A percentile compares a stretch with the other conserved stretches of the same genome.
These are phyloP conservation scores for Apocynum venetum DNA, from an alignment of 257 asterid genomes.

Conservation along the genomic window DNA sequence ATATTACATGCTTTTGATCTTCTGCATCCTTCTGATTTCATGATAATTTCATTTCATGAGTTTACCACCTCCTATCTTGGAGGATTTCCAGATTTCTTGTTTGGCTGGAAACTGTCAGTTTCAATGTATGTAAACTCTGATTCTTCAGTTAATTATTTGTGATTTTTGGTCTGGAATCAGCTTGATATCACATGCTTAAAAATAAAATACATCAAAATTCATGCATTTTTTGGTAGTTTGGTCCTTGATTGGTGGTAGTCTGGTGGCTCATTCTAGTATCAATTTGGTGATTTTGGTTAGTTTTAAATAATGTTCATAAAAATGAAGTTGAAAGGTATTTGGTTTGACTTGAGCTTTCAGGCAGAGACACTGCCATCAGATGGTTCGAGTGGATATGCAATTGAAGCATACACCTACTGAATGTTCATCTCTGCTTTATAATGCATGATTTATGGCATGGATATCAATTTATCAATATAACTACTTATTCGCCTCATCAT, in stretches of 20 bases:
- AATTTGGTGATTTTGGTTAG: background rate
- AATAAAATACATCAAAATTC: background rate
- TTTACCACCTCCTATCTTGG: background rate
- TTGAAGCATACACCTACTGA: background rate
- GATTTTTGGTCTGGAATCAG: background rate
- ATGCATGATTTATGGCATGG: background rate
- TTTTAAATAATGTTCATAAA: background rate
- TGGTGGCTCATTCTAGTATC: background rate
- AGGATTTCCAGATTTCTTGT: background rate
- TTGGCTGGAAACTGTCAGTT: background rate
- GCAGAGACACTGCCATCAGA: background rate
- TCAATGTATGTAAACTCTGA: background rate
- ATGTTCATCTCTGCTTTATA: background rate
- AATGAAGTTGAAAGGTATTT: background rate
- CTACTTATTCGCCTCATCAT: background rate
- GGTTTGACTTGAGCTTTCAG: background rate
- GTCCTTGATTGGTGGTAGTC: background rate
- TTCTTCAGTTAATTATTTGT: background rate
- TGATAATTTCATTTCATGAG: background rate
- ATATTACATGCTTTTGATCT: background rate
- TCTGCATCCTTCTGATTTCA: background rate
- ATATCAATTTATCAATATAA: background rate
- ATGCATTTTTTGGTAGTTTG: background rate
- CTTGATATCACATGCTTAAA: background rate
- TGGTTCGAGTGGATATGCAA: background rate